phyloP scores from a whole-genome alignment of 345 rosid species.

The Cardiospermum halicacabum region DNA sequence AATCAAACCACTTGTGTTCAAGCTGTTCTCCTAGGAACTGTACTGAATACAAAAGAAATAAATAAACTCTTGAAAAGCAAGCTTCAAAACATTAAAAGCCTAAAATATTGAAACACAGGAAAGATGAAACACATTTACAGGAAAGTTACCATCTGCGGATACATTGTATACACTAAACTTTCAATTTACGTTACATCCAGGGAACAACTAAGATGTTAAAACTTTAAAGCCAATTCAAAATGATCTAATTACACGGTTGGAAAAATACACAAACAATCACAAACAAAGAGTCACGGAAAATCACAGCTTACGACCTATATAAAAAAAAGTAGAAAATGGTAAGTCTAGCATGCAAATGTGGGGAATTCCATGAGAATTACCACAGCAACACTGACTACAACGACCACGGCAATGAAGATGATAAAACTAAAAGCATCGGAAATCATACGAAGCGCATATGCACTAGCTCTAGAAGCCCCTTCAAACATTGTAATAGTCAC shows the following conservation, averaged over 20 bases:
- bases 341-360: constrained; percentile 61
- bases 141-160: no score
- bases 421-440: constrained; percentile 73
- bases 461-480: constrained; percentile 85
- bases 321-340: background rate
- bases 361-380: constrained; percentile 95
- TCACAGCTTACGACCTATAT: background rate
- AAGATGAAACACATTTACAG: no score
- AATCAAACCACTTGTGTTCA: no score
- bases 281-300: background rate
- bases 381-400: constrained; percentile 82
- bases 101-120: no score
- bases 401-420: constrained; percentile 74
- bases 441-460: constrained; percentile 79
- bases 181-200: no score
- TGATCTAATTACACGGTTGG: background rate
- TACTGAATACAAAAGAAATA: no score
- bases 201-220: no score
- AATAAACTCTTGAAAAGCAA: no score
- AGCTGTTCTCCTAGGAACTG: no score
- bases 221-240: background rate
- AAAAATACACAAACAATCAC: background rate
- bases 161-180: no score
- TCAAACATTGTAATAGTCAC: constrained; percentile 90
- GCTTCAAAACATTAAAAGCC: no score